A percentile compares a stretch with the other conserved stretches of the same genome.
These are phyloP conservation scores for Alternaria dauci DNA, from an alignment of 2,329 filamentous ascomycete species.

Conservation along the genomic window DNA sequence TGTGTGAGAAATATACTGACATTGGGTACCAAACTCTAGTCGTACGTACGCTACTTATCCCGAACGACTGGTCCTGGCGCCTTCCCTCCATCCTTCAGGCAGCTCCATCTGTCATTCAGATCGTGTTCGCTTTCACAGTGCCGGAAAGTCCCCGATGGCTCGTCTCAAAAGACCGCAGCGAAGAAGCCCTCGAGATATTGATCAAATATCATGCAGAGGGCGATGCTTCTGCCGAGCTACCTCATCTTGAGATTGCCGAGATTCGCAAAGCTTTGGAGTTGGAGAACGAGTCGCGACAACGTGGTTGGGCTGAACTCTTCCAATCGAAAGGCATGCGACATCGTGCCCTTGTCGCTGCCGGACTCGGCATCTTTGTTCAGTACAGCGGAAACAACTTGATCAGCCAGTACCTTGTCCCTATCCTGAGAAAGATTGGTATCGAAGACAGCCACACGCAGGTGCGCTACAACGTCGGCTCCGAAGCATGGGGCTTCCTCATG, in stretches of 20 bases:
- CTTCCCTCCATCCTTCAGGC: constrained; percentile 71
- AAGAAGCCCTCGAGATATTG: constrained; percentile 69
- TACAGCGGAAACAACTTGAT: constrained; percentile 71
- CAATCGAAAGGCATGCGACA: constrained; percentile 70
- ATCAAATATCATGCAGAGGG: constrained; percentile 72
- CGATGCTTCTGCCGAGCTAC: constrained; percentile 61
- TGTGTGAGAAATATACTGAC: background rate
- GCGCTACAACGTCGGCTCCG: constrained; percentile 64
- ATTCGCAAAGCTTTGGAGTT: constrained; percentile 70
- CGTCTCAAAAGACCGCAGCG: constrained; percentile 68
- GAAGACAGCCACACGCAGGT: constrained; percentile 50
- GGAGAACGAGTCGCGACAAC: constrained; percentile 61
- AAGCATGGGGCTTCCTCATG: constrained; percentile 66
- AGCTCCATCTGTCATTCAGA: constrained; percentile 68
- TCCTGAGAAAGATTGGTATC: constrained; percentile 70
- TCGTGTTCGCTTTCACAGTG: constrained; percentile 67
- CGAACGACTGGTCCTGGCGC: constrained; percentile 71
- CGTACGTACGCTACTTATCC: constrained; percentile 68
- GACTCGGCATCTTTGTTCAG: constrained; percentile 71
- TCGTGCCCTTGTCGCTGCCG: constrained; percentile 68
- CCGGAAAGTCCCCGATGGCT: constrained; percentile 74
- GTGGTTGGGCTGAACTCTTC: constrained; percentile 68
- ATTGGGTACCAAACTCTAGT: constrained; percentile 42
- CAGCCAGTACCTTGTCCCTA: constrained; percentile 69
- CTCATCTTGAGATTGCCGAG: constrained; percentile 72